phyloP scores from a whole-genome alignment of 768 basidiomycete species.

The Hericium rajendrae region DNA sequence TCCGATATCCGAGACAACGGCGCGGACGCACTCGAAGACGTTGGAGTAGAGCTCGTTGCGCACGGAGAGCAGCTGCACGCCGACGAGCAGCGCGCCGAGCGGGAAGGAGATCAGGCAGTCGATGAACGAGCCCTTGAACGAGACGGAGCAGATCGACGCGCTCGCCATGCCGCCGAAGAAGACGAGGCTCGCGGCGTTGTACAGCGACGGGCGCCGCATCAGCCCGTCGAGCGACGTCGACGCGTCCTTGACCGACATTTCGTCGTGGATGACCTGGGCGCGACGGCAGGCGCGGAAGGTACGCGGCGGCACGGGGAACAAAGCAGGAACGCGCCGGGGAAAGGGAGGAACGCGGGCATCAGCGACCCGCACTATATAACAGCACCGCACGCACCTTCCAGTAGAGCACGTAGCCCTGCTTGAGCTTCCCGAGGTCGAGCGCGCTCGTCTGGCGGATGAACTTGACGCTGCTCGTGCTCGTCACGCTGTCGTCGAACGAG shows the following conservation, averaged over 20 bases:
- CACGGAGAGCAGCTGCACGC: constrained; percentile 60
- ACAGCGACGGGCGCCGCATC: constrained; percentile 58
- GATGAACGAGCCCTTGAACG: constrained; percentile 69
- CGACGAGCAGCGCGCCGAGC: constrained; percentile 64
- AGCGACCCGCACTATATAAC: background rate
- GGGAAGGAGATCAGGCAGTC: constrained; percentile 68
- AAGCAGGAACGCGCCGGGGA: background rate
- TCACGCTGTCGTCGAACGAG: constrained; percentile 72
- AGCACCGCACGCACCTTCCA: constrained; percentile 43
- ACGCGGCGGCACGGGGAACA: no score
- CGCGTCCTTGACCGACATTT: constrained; percentile 65
- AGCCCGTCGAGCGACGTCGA: constrained; percentile 58
- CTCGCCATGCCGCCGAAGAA: constrained; percentile 74
- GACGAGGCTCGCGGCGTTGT: constrained; percentile 50
- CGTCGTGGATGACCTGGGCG: constrained; percentile 70
- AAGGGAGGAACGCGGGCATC: background rate
- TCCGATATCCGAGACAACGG: background rate
- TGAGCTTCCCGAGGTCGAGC: constrained; percentile 70
- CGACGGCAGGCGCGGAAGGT: no score
- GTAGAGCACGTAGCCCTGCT: constrained; percentile 60
- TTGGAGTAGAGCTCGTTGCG: constrained; percentile 74
- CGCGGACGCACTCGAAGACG: constrained; percentile 54
- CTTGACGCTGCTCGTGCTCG: constrained; percentile 75
- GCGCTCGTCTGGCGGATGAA: constrained; percentile 64
- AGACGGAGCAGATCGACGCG: constrained; percentile 60